Evolutionary conservation across 2,329 filamentous ascomycete species (phyloP), one percentile per base, ranked within the genome.

Genomic region (Drechslerella stenobrocha): DNA sequence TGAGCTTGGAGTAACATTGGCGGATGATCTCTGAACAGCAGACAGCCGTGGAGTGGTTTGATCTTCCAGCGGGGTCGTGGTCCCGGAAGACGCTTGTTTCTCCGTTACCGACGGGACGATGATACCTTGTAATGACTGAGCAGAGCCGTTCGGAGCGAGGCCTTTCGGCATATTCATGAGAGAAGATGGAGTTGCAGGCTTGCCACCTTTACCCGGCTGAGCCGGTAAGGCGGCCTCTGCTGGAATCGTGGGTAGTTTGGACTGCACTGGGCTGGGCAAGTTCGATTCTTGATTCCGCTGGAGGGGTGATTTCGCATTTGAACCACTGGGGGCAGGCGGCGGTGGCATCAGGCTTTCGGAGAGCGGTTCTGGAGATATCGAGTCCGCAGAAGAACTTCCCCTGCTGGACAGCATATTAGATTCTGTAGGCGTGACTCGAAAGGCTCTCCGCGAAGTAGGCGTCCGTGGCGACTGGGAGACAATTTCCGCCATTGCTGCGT

Each of bases 131-230:
- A 67, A 44, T 20, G 45, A 23, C n/a, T 60, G 55, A 9, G 45
- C 51, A 18, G 63, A 60, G 35, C 63, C 63, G 20, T 67, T 67
- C 20, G 63, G 63, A 32, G 55, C 63, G 7, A 67, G 37, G 2
- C 63, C 78, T 76, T 72, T 79, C 79, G 73, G 81, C 42, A 92
- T 80, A 73, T 84, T 87, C 88, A 96, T 96, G 63, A 96, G 78
- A 4, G 90, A 95, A 6, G 91, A 89, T 0, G 90, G 90, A 0
- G 90, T 95, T 1, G 89, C 90, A 8, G 89, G 88, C 52, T 85
- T 77, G 47, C 83, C 72, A 78, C 74, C 74, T 28, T 71, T 72
- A 37, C 52, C 37, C 30, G 76, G 75, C 23, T 47, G 26, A 1
- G n/a, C 40, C 34, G 55, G 34, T 28, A 53, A 23, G 2, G 56